Percentiles rank a stretch among this genome's conserved stretches.
phyloP scores from a whole-genome alignment of 768 basidiomycete genomes.

The Macrocybe gigantea region DNA sequence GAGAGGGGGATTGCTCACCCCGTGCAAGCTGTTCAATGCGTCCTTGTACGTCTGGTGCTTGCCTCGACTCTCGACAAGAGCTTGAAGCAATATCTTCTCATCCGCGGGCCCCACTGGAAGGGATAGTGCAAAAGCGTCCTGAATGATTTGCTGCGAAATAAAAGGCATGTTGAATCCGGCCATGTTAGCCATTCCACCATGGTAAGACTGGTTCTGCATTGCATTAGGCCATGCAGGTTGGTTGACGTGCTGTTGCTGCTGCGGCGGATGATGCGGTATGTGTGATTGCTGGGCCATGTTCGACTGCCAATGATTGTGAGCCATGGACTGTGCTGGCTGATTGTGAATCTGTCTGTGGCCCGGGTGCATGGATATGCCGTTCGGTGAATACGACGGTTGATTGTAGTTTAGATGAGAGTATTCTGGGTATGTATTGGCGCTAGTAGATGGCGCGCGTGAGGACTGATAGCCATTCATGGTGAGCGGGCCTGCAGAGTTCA shows the following conservation, averaged over 20 bases:
- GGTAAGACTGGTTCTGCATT: constrained; percentile 24
- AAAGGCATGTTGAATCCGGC: constrained; percentile 32
- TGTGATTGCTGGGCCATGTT: constrained; percentile 12
- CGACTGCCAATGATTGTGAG: constrained; percentile 23
- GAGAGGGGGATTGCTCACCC: constrained; percentile 33
- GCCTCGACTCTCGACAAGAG: constrained; percentile 32
- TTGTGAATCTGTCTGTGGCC: constrained; percentile 16
- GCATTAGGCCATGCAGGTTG: constrained; percentile 22
- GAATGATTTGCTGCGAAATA: constrained; percentile 48
- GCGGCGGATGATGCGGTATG: constrained; percentile 18
- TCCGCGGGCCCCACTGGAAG: constrained; percentile 51
- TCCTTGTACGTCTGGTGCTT: constrained; percentile 52
- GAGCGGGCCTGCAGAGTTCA: too few species aligned
- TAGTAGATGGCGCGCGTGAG: background rate
- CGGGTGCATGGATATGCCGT: constrained; percentile 8
- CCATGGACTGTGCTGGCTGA: constrained; percentile 11
- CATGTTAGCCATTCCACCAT: constrained; percentile 22
- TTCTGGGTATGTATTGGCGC: background rate
- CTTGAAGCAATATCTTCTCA: constrained; percentile 52
- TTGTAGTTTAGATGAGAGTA: constrained; percentile 1
- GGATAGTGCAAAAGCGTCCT: constrained; percentile 49
- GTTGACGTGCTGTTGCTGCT: constrained; percentile 27
- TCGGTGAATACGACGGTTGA: constrained; percentile 1
- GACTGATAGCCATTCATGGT: too few species aligned
- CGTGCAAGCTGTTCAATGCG: constrained; percentile 62